Evolutionary conservation across 2,329 filamentous ascomycete genomes (phyloP).

Genomic region (Venturia effusa): DNA sequence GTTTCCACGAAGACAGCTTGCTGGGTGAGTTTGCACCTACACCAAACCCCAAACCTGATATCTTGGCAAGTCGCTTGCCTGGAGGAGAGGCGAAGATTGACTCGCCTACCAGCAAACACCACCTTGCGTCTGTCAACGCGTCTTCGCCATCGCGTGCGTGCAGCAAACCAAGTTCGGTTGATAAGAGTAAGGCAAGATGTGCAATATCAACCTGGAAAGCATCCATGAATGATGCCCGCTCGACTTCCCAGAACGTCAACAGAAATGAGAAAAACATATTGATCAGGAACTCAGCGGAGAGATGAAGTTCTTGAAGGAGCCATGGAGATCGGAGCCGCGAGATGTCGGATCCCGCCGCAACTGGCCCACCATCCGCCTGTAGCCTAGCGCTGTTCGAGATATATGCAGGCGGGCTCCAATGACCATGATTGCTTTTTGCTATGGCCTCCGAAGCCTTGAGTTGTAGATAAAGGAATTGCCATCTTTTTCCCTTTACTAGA

Average conservation of each 20-base stretch:
- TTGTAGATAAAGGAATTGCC: conserved; percentile 1
- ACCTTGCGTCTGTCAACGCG: background rate
- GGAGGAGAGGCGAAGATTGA: too few species aligned
- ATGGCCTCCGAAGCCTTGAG: background rate
- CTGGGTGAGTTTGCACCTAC: too few species aligned
- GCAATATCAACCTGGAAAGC: too few species aligned
- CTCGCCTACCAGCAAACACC: too few species aligned
- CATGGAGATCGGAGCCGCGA: background rate
- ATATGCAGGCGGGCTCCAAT: background rate
- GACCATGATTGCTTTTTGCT: conserved; percentile 1
- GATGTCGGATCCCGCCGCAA: background rate
- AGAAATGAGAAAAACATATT: background rate
- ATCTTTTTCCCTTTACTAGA: background rate
- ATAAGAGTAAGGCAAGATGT: too few species aligned
- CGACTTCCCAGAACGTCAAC: background rate
- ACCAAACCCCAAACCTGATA: too few species aligned
- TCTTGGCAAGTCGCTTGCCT: too few species aligned
- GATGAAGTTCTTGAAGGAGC: background rate
- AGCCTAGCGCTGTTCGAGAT: background rate
- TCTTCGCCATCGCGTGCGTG: background rate
- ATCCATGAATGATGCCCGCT: background rate
- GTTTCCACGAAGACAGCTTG: too few species aligned
- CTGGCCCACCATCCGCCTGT: background rate
- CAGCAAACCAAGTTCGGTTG: background rate
- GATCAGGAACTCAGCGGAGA: background rate